phyloP scores from a whole-genome alignment of 23 red algal species.

The Gracilariopsis chorda region DNA sequence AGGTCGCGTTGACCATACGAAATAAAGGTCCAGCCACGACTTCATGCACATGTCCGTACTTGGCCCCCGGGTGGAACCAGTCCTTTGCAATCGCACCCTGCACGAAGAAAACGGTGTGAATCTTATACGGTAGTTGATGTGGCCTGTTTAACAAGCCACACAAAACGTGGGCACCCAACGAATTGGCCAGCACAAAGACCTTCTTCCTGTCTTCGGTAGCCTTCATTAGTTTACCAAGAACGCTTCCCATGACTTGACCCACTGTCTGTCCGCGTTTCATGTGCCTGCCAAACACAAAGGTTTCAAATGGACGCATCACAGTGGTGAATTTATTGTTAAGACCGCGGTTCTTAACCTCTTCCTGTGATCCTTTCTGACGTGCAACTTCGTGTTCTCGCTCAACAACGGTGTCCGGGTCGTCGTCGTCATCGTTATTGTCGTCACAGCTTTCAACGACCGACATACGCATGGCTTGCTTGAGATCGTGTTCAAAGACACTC shows the following conservation, averaged over 20 bases:
- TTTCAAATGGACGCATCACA: slow-evolving; percentile 31
- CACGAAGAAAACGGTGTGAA: slow-evolving; percentile 65
- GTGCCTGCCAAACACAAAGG: slow-evolving; percentile 34
- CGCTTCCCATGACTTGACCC: slow-evolving; percentile 30
- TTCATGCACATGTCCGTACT: neutral
- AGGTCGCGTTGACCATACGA: slow-evolving; percentile 28
- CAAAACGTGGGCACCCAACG: slow-evolving; percentile 55
- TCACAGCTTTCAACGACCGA: neutral
- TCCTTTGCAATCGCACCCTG: slow-evolving; percentile 52
- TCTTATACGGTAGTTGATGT: slow-evolving; percentile 28
- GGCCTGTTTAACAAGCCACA: slow-evolving; percentile 18
- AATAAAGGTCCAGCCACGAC: slow-evolving; percentile 32
- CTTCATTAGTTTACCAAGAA: slow-evolving; percentile 46
- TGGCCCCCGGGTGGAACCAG: neutral
- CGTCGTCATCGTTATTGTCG: slow-evolving; percentile 50
- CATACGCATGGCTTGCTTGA: neutral
- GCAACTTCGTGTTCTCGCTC: neutral
- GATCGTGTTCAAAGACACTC: slow-evolving; percentile 69
- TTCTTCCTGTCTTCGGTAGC: slow-evolving; percentile 15
- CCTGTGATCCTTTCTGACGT: neutral
- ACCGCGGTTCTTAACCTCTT: neutral
- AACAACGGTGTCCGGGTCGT: slow-evolving; percentile 8
- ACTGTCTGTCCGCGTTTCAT: slow-evolving; percentile 39
- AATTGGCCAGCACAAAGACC: slow-evolving; percentile 57
- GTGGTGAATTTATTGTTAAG: neutral